Evolutionary conservation across 2,329 filamentous ascomycete species (phyloP), one percentile per base, ranked within the genome.

Genomic region (Aureobasidium lini): DNA sequence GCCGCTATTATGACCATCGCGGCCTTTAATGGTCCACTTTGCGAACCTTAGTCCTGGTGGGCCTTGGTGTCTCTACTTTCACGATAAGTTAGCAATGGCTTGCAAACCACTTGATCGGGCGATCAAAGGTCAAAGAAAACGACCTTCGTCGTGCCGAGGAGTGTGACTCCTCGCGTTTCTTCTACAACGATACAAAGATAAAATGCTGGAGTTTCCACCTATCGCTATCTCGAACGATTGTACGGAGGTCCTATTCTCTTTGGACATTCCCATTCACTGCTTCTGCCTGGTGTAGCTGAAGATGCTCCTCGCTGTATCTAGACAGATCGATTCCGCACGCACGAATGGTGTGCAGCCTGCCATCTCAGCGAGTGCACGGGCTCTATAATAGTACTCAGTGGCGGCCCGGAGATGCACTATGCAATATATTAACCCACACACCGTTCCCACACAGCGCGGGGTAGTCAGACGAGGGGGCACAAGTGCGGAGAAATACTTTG

Each of bases 381-480:
- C 50, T 54, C 39, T 40, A n/a, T 29, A 31, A 28, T 36, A 50
- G 28, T 23, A 37, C 10, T 29, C 15, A 4, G 48, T 52, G 48
- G 48, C 36, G 48, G 37, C 28, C 28, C 18, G 48, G 18, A 40
- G 18, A 52, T 52, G 48, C 48, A 42, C 23, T 3, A 54, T 43
- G 50, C 50, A 54, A 54, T 54, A 54, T 42, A 54, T 54, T 54
- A 32, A 54, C 50, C 50, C 48, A 52, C 50, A 40, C 37, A 43
- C 39, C 15, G 3, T 18, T 34, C 29, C 37, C 50, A 54, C 39
- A 23, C 37, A 37, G 39, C 39, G 50, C 50, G 50, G 50, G 39
- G 50, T 42, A 52, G 36, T 39, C 23, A 39, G 8, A 49, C 10
- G 11, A 40, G 34, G 23, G 23, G 23, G 8, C 34, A 49, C 46